Percentiles rank a stretch among this genome's conserved stretches.
These are phyloP conservation scores for Mrakia gelida DNA, from an alignment of 768 basidiomycete genomes.

Conservation along the genomic window DNA sequence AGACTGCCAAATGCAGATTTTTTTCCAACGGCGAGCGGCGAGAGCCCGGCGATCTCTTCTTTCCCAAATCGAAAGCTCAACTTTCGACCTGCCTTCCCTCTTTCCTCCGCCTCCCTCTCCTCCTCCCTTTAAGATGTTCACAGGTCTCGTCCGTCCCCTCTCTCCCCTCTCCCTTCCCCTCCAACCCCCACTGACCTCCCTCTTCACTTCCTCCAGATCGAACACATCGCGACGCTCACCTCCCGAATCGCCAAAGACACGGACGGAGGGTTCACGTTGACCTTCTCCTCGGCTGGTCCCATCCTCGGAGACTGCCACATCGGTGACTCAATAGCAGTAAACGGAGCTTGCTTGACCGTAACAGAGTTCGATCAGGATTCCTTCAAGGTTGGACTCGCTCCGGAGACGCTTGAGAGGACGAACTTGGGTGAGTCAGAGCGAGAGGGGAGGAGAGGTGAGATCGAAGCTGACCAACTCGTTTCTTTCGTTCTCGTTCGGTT, in stretches of 20 bases:
- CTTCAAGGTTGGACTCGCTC: constrained; percentile 93
- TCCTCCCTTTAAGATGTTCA: constrained; percentile 38
- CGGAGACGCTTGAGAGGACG: constrained; percentile 86
- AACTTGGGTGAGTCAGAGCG: constrained; percentile 64
- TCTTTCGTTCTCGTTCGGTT: neutral
- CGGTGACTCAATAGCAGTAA: constrained; percentile 91
- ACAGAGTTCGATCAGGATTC: constrained; percentile 66
- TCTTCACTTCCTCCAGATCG: constrained; percentile 58
- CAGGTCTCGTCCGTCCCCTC: constrained; percentile 38
- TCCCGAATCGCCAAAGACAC: constrained; percentile 54
- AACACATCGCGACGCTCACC: constrained; percentile 75
- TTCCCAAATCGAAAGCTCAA: neutral
- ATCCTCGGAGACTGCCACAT: constrained; percentile 84
- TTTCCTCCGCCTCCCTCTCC: neutral
- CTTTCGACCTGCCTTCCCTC: neutral
- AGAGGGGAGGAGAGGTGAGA: neutral
- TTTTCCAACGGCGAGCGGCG: too few relatives aligned
- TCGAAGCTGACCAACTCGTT: neutral
- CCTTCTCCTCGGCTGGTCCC: constrained; percentile 62
- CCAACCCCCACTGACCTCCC: neutral
- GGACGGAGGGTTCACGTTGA: constrained; percentile 73
- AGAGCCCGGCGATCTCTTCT: too few relatives aligned
- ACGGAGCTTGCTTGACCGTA: constrained; percentile 78
- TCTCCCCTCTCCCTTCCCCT: neutral
- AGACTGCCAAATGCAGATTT: too few relatives aligned